Evolutionary conservation across 1,139 yeast genomes (phyloP).

Genomic region (Kodamaea sp.): DNA sequence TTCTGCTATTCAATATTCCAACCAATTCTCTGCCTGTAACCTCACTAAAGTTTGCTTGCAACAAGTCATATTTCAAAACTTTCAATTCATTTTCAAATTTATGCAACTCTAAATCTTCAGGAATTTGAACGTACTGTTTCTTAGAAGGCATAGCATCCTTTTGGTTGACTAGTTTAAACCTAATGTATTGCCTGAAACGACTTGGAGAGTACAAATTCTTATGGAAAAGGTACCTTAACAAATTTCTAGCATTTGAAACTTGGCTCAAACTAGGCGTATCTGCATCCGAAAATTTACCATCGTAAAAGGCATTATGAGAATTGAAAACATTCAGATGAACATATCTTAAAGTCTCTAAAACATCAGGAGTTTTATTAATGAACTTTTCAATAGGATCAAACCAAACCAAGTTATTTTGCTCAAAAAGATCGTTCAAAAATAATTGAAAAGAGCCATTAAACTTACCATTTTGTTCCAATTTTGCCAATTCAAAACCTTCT

Average conservation of each 20-base stretch:
- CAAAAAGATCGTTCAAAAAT: conserved; percentile 5
- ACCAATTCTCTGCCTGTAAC: too few relatives aligned
- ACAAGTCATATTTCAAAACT: conserved; percentile 12
- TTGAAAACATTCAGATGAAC: too few relatives aligned
- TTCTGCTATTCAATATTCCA: too few relatives aligned
- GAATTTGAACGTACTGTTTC: conserved; percentile 17
- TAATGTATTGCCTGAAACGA: background rate
- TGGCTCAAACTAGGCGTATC: too few relatives aligned
- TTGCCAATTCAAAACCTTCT: too few relatives aligned
- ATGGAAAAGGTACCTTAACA: background rate
- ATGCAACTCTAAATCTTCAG: conserved; percentile 22
- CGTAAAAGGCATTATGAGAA: too few relatives aligned
- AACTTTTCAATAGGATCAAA: conserved; percentile 7
- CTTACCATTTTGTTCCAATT: too few relatives aligned
- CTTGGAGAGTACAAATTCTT: background rate
- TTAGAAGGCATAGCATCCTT: background rate
- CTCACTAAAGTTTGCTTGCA: conserved; percentile 2
- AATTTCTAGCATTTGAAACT: background rate
- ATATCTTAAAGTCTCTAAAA: too few relatives aligned
- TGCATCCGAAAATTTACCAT: too few relatives aligned
- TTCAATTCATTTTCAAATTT: conserved; percentile 14
- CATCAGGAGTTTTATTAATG: background rate
- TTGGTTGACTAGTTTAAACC: background rate
- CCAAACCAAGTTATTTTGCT: conserved; percentile 5
- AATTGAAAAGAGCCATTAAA: conserved; percentile 6